Percentiles rank a stretch among this genome's conserved stretches.
Conservation (phyloP, 352 stramenopile species). For the Pythium dissotocum region DNA sequence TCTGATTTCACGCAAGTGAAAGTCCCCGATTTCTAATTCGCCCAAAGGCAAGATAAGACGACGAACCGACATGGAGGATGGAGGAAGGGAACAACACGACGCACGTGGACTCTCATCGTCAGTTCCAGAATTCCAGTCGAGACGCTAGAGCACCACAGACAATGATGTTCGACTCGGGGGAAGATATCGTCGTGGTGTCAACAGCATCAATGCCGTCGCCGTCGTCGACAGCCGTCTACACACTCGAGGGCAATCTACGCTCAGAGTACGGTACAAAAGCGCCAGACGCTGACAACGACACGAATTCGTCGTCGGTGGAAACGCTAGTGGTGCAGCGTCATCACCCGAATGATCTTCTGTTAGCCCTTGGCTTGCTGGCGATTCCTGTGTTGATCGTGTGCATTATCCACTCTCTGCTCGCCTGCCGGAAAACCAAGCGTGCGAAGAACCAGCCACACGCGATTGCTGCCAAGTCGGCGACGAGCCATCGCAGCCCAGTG, state of each 20-base stretch:
- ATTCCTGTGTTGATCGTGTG: constrained; percentile 12
- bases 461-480: background rate
- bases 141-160: background rate
- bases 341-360: constrained; percentile 6
- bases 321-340: background rate
- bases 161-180: background rate
- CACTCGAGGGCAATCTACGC: background rate
- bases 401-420: constrained; percentile 11
- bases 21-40: background rate
- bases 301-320: background rate
- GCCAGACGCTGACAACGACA: background rate
- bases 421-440: background rate
- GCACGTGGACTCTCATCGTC: background rate
- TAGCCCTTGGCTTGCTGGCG: constrained; percentile 9
- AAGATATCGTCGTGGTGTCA: background rate
- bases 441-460: background rate
- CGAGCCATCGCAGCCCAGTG: background rate
- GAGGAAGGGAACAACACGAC: background rate
- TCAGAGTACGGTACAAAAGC: constrained; percentile 16
- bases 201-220: no score
- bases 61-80: background rate
- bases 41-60: background rate
- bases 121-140: background rate
- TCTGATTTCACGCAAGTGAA: background rate
- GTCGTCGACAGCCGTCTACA: background rate